Evolutionary conservation across 2,329 filamentous ascomycete species (phyloP), one percentile per base, ranked within the genome.

Genomic region (Calcarisporium arbuscula): DNA sequence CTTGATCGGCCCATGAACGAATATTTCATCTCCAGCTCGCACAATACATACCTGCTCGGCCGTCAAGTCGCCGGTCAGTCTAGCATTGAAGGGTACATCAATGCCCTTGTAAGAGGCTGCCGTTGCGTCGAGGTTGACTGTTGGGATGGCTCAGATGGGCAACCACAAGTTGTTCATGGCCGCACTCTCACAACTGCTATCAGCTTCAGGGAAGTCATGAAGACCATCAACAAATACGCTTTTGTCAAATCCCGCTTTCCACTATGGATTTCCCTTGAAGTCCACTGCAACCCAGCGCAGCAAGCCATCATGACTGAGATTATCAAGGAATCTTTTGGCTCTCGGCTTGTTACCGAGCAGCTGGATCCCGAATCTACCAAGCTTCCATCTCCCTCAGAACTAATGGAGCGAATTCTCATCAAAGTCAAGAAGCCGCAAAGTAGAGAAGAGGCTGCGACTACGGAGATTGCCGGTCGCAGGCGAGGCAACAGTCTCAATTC

Each of bases 91-190:
- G 88, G 88, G 28, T 98, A 98, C 62, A 94, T 96, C 48, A 80
- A 80, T 8, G 86, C 89, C 4, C 72, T 98, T 6, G 80, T 85
- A 43, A 82, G 85, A 40, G 89, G 89, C 8, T 98, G 92, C 56
- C 84, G 92, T 32, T 96, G 92, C 57, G 82, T 98, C 29, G 92
- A 98, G 62, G 87, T 98, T 34, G 92, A 98, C 60, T 96, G 90
- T 61, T 98, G 92, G 92, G 88, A 98, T 59, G 92, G 92, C 12
- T 74, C 77, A 34, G 83, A 95, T 53, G 87, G 86, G 25, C 77
- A 86, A 50, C 92, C 92, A 1, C 78, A 88, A 34, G 92, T 98
- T 20, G 88, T 86, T 42, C 92, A 98, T 50, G 92, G 92, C 17
- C 80, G 82, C 39, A 95, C 89, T 1, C 72, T 94, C 60, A 96